These are phyloP conservation scores for Asclepias syriaca DNA, from an alignment of 257 asterid genomes.

Conservation along the genomic window DNA sequence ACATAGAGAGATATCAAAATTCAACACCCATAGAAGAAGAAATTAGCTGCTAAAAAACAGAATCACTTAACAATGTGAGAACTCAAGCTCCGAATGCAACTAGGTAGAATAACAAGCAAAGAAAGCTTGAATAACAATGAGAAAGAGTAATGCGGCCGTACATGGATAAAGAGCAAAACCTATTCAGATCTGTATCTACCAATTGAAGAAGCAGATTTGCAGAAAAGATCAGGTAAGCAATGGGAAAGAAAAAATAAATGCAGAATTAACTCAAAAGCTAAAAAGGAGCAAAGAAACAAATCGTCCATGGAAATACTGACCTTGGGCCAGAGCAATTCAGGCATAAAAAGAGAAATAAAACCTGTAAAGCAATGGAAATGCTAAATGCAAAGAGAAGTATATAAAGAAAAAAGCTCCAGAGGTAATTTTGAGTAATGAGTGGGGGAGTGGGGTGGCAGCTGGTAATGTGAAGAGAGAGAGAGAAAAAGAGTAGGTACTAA, in stretches of 20 bases:
- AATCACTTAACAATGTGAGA: background rate
- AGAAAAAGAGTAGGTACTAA: slow-evolving; percentile 6
- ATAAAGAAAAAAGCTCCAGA: slow-evolving; percentile 7
- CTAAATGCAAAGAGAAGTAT: slow-evolving; percentile 8
- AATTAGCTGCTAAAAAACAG: background rate
- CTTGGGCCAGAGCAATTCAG: slow-evolving; percentile 21
- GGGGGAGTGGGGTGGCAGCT: slow-evolving; percentile 12
- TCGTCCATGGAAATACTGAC: slow-evolving; percentile 7
- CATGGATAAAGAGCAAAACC: background rate
- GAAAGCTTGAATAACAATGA: background rate
- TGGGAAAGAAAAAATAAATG: background rate
- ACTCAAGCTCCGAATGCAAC: slow-evolving; percentile 4
- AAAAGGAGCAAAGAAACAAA: slow-evolving; percentile 3
- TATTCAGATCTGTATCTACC: slow-evolving; percentile 15
- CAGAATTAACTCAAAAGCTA: background rate
- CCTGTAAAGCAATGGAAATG: background rate
- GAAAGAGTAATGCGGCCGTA: background rate
- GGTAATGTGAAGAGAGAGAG: slow-evolving; percentile 10
- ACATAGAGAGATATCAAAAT: background rate
- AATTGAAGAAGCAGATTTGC: background rate
- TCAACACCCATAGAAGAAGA: background rate
- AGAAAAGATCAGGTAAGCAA: background rate
- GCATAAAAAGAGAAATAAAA: slow-evolving; percentile 2
- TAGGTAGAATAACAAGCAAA: background rate
- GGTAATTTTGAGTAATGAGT: slow-evolving; percentile 6